Conservation (phyloP, 108 stramenopile genomes). For the Mediolabrus comicus region DNA sequence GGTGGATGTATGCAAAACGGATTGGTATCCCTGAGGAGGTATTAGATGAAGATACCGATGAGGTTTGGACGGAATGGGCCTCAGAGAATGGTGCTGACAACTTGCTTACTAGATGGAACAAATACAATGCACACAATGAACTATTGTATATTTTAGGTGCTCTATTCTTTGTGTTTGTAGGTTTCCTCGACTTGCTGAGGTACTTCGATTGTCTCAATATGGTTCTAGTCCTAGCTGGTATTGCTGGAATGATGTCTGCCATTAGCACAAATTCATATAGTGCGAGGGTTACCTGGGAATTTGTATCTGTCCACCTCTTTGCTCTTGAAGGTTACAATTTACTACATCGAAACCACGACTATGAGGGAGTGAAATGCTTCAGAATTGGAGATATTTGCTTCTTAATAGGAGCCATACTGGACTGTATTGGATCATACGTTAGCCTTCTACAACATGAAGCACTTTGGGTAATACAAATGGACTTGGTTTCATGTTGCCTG, state of each 20-base stretch:
- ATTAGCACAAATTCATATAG: background rate
- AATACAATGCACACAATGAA: background rate
- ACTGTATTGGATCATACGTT: conserved; percentile 10
- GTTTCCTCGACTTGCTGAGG: conserved; percentile 4
- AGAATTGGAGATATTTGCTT: conserved; percentile 4
- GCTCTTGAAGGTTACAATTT: conserved; percentile 2
- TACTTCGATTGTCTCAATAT: conserved; percentile 6
- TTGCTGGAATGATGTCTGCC: conserved; percentile 6
- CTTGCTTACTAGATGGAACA: background rate
- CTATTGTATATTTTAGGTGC: background rate
- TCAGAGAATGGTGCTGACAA: background rate
- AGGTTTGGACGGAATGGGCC: background rate
- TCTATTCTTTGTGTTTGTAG: conserved; percentile 8
- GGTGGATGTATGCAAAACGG: background rate
- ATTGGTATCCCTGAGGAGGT: background rate
- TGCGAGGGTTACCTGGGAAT: background rate
- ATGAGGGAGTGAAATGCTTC: background rate
- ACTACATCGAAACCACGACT: background rate
- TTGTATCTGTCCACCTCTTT: conserved; percentile 12
- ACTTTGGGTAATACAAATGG: background rate
- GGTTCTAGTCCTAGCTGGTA: conserved; percentile 13
- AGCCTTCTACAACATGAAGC: background rate
- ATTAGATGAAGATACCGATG: conserved; percentile 6
- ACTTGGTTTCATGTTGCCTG: conserved; percentile 3
- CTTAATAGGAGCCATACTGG: background rate